Base-by-base conservation (phyloP, 148 eudicot genomes). In the Linanthus parryae region DNA sequence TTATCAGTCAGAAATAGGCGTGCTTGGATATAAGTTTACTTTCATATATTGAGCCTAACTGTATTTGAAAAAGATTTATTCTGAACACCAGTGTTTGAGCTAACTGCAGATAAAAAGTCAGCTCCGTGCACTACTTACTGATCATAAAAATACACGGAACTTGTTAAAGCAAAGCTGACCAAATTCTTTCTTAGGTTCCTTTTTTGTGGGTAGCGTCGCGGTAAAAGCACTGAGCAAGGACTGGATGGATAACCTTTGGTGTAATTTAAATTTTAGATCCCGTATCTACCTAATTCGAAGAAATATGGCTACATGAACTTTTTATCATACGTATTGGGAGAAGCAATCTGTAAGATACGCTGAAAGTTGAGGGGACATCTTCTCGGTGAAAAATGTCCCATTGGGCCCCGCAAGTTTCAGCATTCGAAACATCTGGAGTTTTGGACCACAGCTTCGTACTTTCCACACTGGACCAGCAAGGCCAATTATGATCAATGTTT, bases 361-460 rank as follows among this genome's bases (percentile, higher is more conserved):
- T 30, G 71, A 21, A 62, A 92, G 91, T 63, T 92, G n/a, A 79
- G 2, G 90, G 85, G 57, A 76, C 68, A 66, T 92, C 99, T 73
- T 88, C 75, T 61, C 94, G 51, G 10, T 88, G 88, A 27, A 87
- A 92, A 20, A 92, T 68, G 66, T 92, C 99, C 99, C 99, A 92
- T 50, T 71, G 72, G 48, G 83, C 89, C 33, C 96, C 96, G 63
- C 64, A 72, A 57, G 66, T 38, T 64, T 65, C 64, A 48, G 46
- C 47, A 2, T 39, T 59, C 44, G 10, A 55, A 42, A 65, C 69
- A 54, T 58, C 68, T 30, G 44, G n/a, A n/a, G n/a, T n/a, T n/a
- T n/a, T n/a, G n/a, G n/a, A n/a, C n/a, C n/a, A n/a, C n/a, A n/a
- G n/a, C n/a, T n/a, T n/a, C n/a, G n/a, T n/a, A n/a, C n/a, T n/a